These are phyloP conservation scores for Boletus tomentosulus DNA, from an alignment of 768 basidiomycete species.

Conservation along the genomic window DNA sequence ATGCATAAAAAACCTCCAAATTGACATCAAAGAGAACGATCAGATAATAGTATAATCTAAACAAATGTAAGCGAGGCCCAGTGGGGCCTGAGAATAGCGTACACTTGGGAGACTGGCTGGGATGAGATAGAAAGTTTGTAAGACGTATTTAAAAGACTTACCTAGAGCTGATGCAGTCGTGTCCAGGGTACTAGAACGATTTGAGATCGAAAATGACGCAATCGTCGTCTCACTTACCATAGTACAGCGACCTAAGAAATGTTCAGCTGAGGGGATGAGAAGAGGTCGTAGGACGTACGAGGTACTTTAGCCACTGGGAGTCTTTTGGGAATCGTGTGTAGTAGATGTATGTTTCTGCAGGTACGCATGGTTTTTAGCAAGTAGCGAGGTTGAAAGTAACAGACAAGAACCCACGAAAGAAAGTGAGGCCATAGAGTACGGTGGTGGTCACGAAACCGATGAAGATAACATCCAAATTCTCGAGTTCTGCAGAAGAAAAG, in stretches of 20 bases:
- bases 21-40: slow-evolving; percentile 22
- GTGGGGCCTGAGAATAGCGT: not conserved
- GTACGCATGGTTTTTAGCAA: not conserved
- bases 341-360: slow-evolving; percentile 28
- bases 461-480: slow-evolving; percentile 26
- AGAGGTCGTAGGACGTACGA: slow-evolving; percentile 11
- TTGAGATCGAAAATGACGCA: not conserved
- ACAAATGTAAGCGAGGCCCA: slow-evolving; percentile 6
- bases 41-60: slow-evolving; percentile 28
- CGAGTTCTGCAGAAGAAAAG: slow-evolving; percentile 18
- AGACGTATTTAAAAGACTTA: slow-evolving; percentile 5
- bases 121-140: slow-evolving; percentile 5
- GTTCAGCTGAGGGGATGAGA: not conserved
- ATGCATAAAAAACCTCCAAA: slow-evolving; percentile 23
- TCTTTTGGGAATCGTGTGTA: slow-evolving; percentile 26
- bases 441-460: slow-evolving; percentile 25
- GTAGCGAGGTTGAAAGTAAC: not conserved
- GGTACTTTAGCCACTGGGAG: slow-evolving; percentile 10
- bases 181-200: slow-evolving; percentile 16
- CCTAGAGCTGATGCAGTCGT: slow-evolving; percentile 25
- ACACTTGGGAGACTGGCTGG: slow-evolving; percentile 26
- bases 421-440: slow-evolving; percentile 31
- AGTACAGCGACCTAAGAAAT: slow-evolving; percentile 19
- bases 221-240: slow-evolving; percentile 10
- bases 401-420: slow-evolving; percentile 25